These are phyloP conservation scores for Aspergillus unguis DNA, from an alignment of 2,329 filamentous ascomycete species.

Conservation along the genomic window DNA sequence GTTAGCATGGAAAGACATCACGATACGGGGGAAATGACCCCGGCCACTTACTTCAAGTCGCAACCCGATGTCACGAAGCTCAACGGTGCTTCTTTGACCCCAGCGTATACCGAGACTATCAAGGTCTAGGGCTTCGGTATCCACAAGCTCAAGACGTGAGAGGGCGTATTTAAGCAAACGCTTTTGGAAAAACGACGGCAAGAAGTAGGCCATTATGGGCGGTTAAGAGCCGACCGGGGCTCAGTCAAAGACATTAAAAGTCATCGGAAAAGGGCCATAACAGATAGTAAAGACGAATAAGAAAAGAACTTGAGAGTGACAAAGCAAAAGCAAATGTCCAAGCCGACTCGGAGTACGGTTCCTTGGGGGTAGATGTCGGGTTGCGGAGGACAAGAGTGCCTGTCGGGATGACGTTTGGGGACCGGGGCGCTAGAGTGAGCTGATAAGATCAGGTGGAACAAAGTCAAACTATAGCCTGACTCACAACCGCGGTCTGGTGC, in stretches of 20 bases:
- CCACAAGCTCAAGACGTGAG: conserved; percentile 77
- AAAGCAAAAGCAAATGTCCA: conserved; percentile 5
- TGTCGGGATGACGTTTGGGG: conserved; percentile 32
- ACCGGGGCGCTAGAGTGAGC: conserved; percentile 19
- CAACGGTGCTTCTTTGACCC: conserved; percentile 77
- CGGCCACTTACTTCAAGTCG: conserved; percentile 63
- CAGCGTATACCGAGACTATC: conserved; percentile 80
- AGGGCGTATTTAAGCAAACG: conserved; percentile 83
- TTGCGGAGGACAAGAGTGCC: conserved; percentile 16
- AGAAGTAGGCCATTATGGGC: conserved; percentile 65
- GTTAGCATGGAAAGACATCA: conserved; percentile 23
- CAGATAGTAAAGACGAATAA: conserved; percentile 14
- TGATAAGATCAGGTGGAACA: conserved; percentile 23
- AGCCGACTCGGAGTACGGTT: conserved; percentile 4
- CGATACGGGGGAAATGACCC: conserved; percentile 9
- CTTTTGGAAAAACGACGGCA: conserved; percentile 80
- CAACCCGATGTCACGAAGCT: conserved; percentile 81
- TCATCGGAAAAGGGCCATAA: conserved; percentile 28
- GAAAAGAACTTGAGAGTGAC: conserved; percentile 1
- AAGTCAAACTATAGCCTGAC: conserved; percentile 19
- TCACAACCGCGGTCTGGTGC: conserved; percentile 8
- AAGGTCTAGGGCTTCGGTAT: conserved; percentile 79
- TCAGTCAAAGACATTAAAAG: conserved; percentile 22
- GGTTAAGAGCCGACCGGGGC: conserved; percentile 29
- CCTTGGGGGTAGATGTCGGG: conserved; percentile 7